A percentile compares a stretch with the other conserved stretches of the same genome.
Evolutionary conservation across 1,139 yeast species (phyloP).

Genomic region (Meyerozyma guilliermondii): DNA sequence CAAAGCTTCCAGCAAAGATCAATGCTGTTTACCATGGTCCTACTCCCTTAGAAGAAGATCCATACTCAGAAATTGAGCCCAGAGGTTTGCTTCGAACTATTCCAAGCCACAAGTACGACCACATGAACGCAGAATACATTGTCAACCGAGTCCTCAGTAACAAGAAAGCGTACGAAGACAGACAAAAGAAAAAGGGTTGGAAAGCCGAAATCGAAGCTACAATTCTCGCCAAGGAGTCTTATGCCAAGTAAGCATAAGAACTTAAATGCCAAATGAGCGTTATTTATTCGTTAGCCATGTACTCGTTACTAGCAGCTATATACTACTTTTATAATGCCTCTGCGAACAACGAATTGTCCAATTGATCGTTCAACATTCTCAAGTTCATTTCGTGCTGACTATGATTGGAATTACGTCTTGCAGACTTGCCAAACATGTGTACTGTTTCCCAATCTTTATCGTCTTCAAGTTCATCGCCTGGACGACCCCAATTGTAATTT

Average conservation of each 20-base stretch:
- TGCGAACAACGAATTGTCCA: not conserved
- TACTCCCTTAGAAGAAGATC: conserved; percentile 36
- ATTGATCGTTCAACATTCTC: conserved; percentile 1
- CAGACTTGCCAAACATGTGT: conserved; percentile 19
- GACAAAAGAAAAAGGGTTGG: conserved; percentile 78
- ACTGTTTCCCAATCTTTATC: conserved; percentile 15
- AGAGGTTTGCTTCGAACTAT: conserved; percentile 38
- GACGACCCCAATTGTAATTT: conserved; percentile 67
- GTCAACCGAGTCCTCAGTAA: conserved; percentile 64
- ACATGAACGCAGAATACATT: conserved; percentile 59
- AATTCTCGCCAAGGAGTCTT: conserved; percentile 19
- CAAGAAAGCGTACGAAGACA: conserved; percentile 66
- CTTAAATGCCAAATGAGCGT: not conserved
- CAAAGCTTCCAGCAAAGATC: conserved; percentile 35
- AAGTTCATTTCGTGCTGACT: not conserved
- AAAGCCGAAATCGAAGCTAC: conserved; percentile 42
- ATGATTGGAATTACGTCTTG: conserved; percentile 42
- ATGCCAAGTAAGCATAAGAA: not conserved
- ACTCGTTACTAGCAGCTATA: not conserved
- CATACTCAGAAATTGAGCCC: conserved; percentile 36
- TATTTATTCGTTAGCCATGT: not conserved
- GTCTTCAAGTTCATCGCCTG: conserved; percentile 61
- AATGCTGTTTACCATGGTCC: conserved; percentile 60
- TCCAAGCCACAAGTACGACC: conserved; percentile 52
- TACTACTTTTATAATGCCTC: not conserved